Conservation (phyloP, 202 grass and related monocot genomes). For the Carex arenaria region DNA sequence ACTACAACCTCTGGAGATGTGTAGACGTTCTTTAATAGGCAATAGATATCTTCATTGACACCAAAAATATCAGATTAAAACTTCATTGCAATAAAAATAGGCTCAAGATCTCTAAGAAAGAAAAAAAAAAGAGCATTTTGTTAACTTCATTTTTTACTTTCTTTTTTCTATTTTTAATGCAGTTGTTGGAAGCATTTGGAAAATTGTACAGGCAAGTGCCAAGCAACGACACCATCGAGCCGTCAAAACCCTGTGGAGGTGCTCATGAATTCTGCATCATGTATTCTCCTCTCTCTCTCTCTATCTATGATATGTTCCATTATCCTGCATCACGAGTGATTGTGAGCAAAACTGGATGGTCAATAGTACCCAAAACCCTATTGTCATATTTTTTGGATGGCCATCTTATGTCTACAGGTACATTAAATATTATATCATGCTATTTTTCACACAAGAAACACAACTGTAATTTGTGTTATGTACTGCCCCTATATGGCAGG, state of each 20-base stretch:
- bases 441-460: too few relatives aligned
- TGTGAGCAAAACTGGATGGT: background rate
- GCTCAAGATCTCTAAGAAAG: background rate
- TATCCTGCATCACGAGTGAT: background rate
- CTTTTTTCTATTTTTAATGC: slow-evolving; percentile 18
- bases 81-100: background rate
- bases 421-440: too few relatives aligned
- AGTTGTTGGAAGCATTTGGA: slow-evolving; percentile 96
- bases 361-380: background rate
- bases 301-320: background rate
- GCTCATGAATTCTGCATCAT: slow-evolving; percentile 97
- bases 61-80: too few relatives aligned
- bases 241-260: slow-evolving; percentile 61
- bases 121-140: background rate
- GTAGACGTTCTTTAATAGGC: background rate
- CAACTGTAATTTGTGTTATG: too few relatives aligned
- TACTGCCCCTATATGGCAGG: too few relatives aligned
- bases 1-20: background rate
- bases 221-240: slow-evolving; percentile 63
- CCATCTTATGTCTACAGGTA: too few relatives aligned
- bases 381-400: background rate
- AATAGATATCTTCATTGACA: too few relatives aligned
- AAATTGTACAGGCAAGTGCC: slow-evolving; percentile 82
- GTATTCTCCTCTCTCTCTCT: slow-evolving; percentile 32
- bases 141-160: background rate